phyloP scores from a whole-genome alignment of 1,139 yeast genomes.

The Candida sp. region DNA sequence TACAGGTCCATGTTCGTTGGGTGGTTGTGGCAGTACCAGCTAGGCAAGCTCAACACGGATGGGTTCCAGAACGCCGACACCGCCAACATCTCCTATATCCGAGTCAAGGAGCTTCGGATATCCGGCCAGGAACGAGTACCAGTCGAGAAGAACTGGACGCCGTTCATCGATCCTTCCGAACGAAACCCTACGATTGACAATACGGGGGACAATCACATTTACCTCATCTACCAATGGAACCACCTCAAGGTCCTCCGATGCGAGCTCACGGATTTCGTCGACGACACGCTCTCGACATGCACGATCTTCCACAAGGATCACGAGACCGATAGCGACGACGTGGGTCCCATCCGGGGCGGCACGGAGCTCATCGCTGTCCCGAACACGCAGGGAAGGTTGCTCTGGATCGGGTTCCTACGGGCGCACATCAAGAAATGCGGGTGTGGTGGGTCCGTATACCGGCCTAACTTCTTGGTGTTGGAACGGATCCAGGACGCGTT shows the following conservation, averaged over 20 bases:
- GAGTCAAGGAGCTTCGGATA: constrained; percentile 28
- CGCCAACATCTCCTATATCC: constrained; percentile 23
- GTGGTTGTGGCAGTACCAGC: constrained; percentile 35
- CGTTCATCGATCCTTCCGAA: constrained; percentile 31
- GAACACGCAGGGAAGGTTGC: constrained; percentile 16
- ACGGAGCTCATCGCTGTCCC: constrained; percentile 30
- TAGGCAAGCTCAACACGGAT: constrained; percentile 31
- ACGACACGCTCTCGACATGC: constrained; percentile 15
- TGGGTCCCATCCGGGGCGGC: constrained; percentile 45
- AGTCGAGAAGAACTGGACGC: constrained; percentile 51
- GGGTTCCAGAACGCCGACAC: constrained; percentile 16
- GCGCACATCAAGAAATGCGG: constrained; percentile 41
- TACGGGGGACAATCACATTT: constrained; percentile 26
- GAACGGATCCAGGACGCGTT: constrained; percentile 24
- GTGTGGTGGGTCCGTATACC: constrained; percentile 38
- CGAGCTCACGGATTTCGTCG: constrained; percentile 18
- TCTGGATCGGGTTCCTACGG: constrained; percentile 42
- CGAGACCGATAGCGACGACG: constrained; percentile 15
- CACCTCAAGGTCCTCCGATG: constrained; percentile 39
- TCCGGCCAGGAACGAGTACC: constrained; percentile 15
- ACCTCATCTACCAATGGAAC: constrained; percentile 44
- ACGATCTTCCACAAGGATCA: constrained; percentile 19
- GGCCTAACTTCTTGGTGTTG: constrained; percentile 37
- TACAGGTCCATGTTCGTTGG: constrained; percentile 32
- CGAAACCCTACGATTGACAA: constrained; percentile 14